A percentile compares a stretch with the other conserved stretches of the same genome.
phyloP scores from a whole-genome alignment of 1,139 yeast species.

The Lodderomyces metapsilosis region DNA sequence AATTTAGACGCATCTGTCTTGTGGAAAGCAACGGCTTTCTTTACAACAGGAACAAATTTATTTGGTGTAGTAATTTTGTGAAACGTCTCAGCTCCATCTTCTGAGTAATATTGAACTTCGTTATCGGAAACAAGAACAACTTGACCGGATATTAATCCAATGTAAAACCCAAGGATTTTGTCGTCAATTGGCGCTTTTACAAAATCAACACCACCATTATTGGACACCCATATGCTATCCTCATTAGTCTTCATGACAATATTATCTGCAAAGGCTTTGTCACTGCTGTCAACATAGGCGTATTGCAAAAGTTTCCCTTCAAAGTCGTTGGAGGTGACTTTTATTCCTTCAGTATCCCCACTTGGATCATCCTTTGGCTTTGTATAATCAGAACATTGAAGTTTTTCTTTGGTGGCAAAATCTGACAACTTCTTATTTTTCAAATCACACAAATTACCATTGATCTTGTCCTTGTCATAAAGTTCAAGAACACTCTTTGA shows the following conservation, averaged over 20 bases:
- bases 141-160: conserved; percentile 64
- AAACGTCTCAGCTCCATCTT: conserved; percentile 68
- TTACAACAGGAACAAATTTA: conserved; percentile 35
- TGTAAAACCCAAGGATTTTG: conserved; percentile 50
- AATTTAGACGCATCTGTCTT: conserved; percentile 54
- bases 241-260: conserved; percentile 59
- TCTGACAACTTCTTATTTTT: conserved; percentile 21
- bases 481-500: conserved; percentile 22
- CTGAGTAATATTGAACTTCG: conserved; percentile 53
- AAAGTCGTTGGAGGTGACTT: conserved; percentile 21
- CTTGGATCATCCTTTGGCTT: conserved; percentile 25
- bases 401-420: conserved; percentile 24
- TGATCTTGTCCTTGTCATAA: conserved; percentile 41
- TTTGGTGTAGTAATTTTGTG: conserved; percentile 49
- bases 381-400: conserved; percentile 36
- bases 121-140: conserved; percentile 59
- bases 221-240: conserved; percentile 60
- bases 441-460: conserved; percentile 51
- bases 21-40: conserved; percentile 54
- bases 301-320: conserved; percentile 53
- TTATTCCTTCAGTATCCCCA: conserved; percentile 20
- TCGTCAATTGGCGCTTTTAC: conserved; percentile 46
- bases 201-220: conserved; percentile 74
- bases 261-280: conserved; percentile 61
- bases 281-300: conserved; percentile 52